Base-by-base conservation (phyloP, 2,329 filamentous ascomycete species). In the Diplodia mutila region DNA sequence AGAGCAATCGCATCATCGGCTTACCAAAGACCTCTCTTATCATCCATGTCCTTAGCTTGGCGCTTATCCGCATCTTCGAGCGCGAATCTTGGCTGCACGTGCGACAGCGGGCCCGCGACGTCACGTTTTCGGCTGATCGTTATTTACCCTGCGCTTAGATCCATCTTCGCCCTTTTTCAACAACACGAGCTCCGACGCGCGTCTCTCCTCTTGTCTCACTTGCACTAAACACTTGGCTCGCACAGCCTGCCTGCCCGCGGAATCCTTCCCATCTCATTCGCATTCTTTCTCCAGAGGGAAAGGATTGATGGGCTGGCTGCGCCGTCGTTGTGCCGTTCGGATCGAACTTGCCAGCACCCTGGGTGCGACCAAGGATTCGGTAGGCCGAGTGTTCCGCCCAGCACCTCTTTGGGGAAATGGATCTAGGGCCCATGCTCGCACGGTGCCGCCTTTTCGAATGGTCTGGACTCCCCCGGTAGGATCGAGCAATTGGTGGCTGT, bases 1-100 rank as follows among this genome's bases (percentile, higher is more conserved):
- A 37, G 32, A 63, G n/a, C 2, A 49, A 52, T 61, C 57, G 32
- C 57, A 61, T 61, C 39, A 49, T 61, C 42, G 18, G 7, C 42
- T 61, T 61, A 49, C 55, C 18, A 29, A 59, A 57, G 7, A 18
- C 39, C 39, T 14, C 34, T n/a, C 21, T 42, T 27, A 27, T 59
- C 37, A 42, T n/a, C 55, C 55, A 25, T 27, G 55, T 29, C 25
- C 16, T 18, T 42, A 14, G 34, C 12, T 46, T 27, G 23, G 21
- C n/a, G 55, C 37, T 29, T 59, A 27, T 27, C 23, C 34, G n/a
- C 18, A n/a, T n/a, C 23, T 6, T n/a, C 34, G 39, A 46, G 34
- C 34, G 34, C 34, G 11, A 12, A 11, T 16, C 37, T 42, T 46
- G 37, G 54, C 57, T 21, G 29, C 16, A 46, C 42, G 42, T 46